These are phyloP conservation scores for Phytophthora lateralis DNA, from an alignment of 352 stramenopile species.

Conservation along the genomic window DNA sequence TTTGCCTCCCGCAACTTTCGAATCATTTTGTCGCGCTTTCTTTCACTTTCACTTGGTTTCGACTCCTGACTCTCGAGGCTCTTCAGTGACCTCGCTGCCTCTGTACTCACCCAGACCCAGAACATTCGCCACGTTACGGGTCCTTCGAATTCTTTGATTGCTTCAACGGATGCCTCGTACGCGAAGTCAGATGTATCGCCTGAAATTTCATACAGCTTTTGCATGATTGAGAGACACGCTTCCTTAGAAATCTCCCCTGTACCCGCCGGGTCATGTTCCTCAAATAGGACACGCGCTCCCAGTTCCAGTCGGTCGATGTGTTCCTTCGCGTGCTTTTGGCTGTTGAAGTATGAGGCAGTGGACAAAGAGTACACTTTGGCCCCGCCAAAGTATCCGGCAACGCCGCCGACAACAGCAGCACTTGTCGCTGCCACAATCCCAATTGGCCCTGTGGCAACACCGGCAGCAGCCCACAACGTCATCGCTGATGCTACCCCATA, in stretches of 20 bases:
- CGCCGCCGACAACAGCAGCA: constrained; percentile 74
- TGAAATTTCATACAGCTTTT: constrained; percentile 74
- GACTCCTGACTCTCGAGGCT: constrained; percentile 44
- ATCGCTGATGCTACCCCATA: constrained; percentile 75
- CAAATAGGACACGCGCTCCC: constrained; percentile 83
- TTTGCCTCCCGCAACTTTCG: constrained; percentile 30
- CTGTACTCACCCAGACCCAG: constrained; percentile 85
- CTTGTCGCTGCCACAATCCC: constrained; percentile 77
- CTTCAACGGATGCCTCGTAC: constrained; percentile 59
- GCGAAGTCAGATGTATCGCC: constrained; percentile 64
- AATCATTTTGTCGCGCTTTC: constrained; percentile 32
- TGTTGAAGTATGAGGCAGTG: constrained; percentile 77
- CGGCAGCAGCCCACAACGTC: constrained; percentile 77
- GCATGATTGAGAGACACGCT: constrained; percentile 76
- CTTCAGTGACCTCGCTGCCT: constrained; percentile 70
- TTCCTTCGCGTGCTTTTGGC: constrained; percentile 72
- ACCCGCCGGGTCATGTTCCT: constrained; percentile 70
- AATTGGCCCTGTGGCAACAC: constrained; percentile 68
- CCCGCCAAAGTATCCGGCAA: constrained; percentile 81
- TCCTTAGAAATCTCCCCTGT: constrained; percentile 69
- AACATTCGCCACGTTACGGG: constrained; percentile 82
- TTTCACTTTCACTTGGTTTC: constrained; percentile 15
- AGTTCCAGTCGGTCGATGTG: constrained; percentile 84
- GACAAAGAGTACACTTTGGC: constrained; percentile 75
- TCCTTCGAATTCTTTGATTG: constrained; percentile 72